Percentiles rank a stretch among this genome's conserved stretches.
Evolutionary conservation across 2,329 filamentous ascomycete species (phyloP).

Genomic region (Colletotrichum tropicale): DNA sequence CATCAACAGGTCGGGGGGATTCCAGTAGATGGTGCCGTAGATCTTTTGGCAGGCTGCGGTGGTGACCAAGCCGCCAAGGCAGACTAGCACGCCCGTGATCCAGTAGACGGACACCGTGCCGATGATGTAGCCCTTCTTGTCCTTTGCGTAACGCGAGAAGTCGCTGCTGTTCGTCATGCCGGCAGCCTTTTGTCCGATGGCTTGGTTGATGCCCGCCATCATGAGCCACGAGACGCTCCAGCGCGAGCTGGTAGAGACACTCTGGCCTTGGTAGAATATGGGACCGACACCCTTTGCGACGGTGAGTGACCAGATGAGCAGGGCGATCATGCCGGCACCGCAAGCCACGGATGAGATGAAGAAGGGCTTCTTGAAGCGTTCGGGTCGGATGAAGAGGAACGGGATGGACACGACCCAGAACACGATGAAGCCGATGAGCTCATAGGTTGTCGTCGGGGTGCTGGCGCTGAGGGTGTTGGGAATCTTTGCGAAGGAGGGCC

Average conservation of each 20-base stretch:
- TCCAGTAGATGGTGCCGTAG: slow-evolving; percentile 40
- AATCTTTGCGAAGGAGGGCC: slow-evolving; percentile 47
- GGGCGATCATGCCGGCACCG: slow-evolving; percentile 47
- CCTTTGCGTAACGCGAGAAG: slow-evolving; percentile 36
- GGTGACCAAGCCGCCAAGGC: slow-evolving; percentile 42
- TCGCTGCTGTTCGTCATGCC: slow-evolving; percentile 43
- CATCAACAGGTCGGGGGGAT: slow-evolving; percentile 37
- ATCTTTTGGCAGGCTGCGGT: slow-evolving; percentile 40
- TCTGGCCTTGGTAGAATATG: slow-evolving; percentile 34
- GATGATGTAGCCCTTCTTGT: slow-evolving; percentile 35
- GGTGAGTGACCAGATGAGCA: slow-evolving; percentile 51
- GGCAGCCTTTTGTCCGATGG: slow-evolving; percentile 38
- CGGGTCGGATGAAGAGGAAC: slow-evolving; percentile 49
- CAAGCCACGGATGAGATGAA: slow-evolving; percentile 45
- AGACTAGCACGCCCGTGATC: slow-evolving; percentile 35
- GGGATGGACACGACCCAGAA: slow-evolving; percentile 57
- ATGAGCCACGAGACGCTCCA: slow-evolving; percentile 41
- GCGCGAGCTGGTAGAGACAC: background rate
- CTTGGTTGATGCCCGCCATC: slow-evolving; percentile 38
- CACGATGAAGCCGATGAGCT: slow-evolving; percentile 53
- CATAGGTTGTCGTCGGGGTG: slow-evolving; percentile 40
- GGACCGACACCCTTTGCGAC: slow-evolving; percentile 47
- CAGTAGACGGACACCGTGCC: slow-evolving; percentile 38
- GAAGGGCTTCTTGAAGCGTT: slow-evolving; percentile 52
- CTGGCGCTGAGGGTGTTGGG: slow-evolving; percentile 45